These are phyloP conservation scores for Diaporthe nobilis DNA, from an alignment of 2,329 filamentous ascomycete genomes.

Conservation along the genomic window DNA sequence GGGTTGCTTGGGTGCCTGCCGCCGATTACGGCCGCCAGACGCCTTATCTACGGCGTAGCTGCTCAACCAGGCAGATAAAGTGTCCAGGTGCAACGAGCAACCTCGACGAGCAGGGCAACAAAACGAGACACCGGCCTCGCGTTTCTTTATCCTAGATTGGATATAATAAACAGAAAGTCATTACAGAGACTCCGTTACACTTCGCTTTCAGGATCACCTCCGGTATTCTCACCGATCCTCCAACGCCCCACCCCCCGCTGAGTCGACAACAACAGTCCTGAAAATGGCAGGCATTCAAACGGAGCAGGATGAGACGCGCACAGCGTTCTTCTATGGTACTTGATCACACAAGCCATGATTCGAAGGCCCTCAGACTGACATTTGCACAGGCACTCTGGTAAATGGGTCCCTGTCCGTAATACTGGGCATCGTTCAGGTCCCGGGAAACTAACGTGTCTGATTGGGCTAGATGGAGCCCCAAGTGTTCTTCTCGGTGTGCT, in stretches of 20 bases:
- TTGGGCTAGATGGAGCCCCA: conserved; percentile 79
- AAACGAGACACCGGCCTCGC: neutral
- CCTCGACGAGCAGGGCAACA: neutral
- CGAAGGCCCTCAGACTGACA: conserved; percentile 42
- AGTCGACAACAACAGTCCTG: neutral
- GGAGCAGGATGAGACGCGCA: conserved; percentile 44
- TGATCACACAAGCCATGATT: neutral
- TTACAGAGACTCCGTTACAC: neutral
- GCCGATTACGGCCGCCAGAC: neutral
- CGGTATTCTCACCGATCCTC: neutral
- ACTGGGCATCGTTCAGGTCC: neutral
- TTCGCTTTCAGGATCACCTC: neutral
- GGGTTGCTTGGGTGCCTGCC: neutral
- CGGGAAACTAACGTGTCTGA: neutral
- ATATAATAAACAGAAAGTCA: neutral
- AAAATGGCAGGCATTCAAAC: neutral
- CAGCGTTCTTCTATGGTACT: conserved; percentile 72
- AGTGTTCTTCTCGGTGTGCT: conserved; percentile 89
- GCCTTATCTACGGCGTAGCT: neutral
- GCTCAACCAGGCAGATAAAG: neutral
- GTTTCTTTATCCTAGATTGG: neutral
- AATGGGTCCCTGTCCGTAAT: neutral
- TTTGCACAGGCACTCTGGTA: conserved; percentile 56
- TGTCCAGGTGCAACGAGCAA: neutral
- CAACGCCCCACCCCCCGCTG: neutral